These are phyloP conservation scores for Aulographum hederae DNA, from an alignment of 2,329 filamentous ascomycete genomes.

Conservation along the genomic window DNA sequence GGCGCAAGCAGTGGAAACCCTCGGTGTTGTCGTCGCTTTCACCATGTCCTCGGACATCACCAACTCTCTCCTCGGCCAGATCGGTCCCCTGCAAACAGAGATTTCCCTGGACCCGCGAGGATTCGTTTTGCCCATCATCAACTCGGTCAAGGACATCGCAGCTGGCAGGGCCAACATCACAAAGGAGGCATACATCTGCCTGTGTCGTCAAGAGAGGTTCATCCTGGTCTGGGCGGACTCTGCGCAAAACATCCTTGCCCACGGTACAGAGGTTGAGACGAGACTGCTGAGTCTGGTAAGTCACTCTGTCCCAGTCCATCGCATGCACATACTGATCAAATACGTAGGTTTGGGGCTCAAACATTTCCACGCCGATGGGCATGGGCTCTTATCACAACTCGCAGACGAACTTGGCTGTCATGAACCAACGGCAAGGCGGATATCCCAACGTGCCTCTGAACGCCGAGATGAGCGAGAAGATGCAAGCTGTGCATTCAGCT, in stretches of 20 bases:
- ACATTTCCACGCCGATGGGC: too few species aligned
- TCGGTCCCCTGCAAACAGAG: slow-evolving; percentile 19
- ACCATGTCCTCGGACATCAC: slow-evolving; percentile 27
- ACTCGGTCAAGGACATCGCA: slow-evolving; percentile 1
- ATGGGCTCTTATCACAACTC: slow-evolving; percentile 23
- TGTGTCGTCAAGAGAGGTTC: slow-evolving; percentile 22
- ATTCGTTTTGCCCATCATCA: background rate
- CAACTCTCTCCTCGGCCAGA: slow-evolving; percentile 18
- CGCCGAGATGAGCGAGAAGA: slow-evolving; percentile 11
- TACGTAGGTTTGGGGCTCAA: too few species aligned
- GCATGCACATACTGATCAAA: too few species aligned
- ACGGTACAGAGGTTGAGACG: slow-evolving; percentile 13
- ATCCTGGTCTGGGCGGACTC: slow-evolving; percentile 27
- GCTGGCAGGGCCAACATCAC: slow-evolving; percentile 13
- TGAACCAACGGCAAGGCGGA: slow-evolving; percentile 16
- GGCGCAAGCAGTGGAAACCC: slow-evolving; percentile 18
- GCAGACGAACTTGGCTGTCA: slow-evolving; percentile 20
- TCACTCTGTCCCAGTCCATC: too few species aligned
- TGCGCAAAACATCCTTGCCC: slow-evolving; percentile 20
- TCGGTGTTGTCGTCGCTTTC: slow-evolving; percentile 24
- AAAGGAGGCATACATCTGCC: slow-evolving; percentile 19
- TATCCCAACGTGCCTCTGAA: too few species aligned
- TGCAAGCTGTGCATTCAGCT: slow-evolving; percentile 10
- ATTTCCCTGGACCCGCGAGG: slow-evolving; percentile 8
- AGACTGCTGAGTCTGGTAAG: slow-evolving; percentile 4